Evolutionary conservation across 768 basidiomycete species (phyloP).

Genomic region (Kwoniella europaea): DNA sequence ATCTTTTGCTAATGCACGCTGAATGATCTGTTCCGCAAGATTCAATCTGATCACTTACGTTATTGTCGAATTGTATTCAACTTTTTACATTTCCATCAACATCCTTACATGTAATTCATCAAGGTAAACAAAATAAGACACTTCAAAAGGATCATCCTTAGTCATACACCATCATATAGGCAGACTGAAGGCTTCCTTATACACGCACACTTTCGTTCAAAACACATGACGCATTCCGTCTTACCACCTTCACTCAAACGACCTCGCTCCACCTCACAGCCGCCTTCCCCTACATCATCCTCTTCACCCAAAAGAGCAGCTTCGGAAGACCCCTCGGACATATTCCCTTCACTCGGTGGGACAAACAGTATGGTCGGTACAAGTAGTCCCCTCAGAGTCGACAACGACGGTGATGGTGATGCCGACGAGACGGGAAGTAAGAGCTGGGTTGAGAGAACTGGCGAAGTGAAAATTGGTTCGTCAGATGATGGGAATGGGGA

Average conservation of each 20-base stretch:
- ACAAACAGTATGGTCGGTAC: slow-evolving; percentile 12
- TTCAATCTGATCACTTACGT: neutral
- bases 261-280: slow-evolving; percentile 48
- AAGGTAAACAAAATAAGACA: too few relatives aligned
- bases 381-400: slow-evolving; percentile 29
- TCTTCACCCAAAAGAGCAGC: slow-evolving; percentile 76
- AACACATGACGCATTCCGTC: slow-evolving; percentile 25
- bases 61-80: neutral
- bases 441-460: slow-evolving; percentile 43
- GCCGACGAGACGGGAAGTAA: slow-evolving; percentile 24
- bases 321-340: slow-evolving; percentile 65
- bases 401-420: slow-evolving; percentile 28
- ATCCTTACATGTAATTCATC: neutral
- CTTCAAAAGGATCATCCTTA: slow-evolving; percentile 9
- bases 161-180: neutral
- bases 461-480: slow-evolving; percentile 38
- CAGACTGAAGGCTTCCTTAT: slow-evolving; percentile 5
- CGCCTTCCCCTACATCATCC: slow-evolving; percentile 46
- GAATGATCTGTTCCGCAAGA: neutral
- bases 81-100: neutral
- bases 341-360: slow-evolving; percentile 5
- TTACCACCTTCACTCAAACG: slow-evolving; percentile 49
- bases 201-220: neutral
- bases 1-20: neutral
- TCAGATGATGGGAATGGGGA: slow-evolving; percentile 18